A percentile compares a stretch with the other conserved stretches of the same genome.
These are phyloP conservation scores for Solanum paucissectum DNA, from an alignment of 257 asterid species.

Conservation along the genomic window DNA sequence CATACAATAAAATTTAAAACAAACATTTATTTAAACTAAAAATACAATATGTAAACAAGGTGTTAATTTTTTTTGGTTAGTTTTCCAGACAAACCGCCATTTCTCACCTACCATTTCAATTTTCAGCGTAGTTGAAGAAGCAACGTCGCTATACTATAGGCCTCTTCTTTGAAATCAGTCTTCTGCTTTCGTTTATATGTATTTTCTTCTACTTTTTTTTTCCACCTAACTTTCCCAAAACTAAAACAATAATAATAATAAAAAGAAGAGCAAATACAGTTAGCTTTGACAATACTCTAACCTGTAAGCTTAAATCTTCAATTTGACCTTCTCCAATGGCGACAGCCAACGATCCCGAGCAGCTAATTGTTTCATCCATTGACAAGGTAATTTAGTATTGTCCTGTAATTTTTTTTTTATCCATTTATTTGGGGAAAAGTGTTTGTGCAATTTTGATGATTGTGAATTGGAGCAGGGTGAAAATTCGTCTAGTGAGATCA, in stretches of 20 bases:
- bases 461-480: constrained; percentile 20
- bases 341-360: constrained; percentile 9
- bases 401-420: background rate
- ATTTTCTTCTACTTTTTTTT: background rate
- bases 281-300: background rate
- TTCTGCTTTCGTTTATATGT: background rate
- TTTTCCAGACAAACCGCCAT: background rate
- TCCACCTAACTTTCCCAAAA: background rate
- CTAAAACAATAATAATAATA: background rate
- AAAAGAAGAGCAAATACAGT: background rate
- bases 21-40: too few relatives aligned
- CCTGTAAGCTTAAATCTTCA: background rate
- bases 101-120: background rate
- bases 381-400: constrained; percentile 17
- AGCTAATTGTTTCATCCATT: constrained; percentile 6
- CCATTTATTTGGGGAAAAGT: background rate
- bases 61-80: background rate
- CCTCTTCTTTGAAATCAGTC: background rate
- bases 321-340: background rate
- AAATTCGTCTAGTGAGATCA: constrained; percentile 24
- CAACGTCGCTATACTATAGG: background rate
- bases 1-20: too few relatives aligned
- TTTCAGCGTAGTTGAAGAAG: background rate
- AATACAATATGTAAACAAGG: too few relatives aligned
- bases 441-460: background rate